A percentile compares a stretch with the other conserved stretches of the same genome.
These are phyloP conservation scores for Daphne laureola DNA, from an alignment of 441 rosid species.

Conservation along the genomic window DNA sequence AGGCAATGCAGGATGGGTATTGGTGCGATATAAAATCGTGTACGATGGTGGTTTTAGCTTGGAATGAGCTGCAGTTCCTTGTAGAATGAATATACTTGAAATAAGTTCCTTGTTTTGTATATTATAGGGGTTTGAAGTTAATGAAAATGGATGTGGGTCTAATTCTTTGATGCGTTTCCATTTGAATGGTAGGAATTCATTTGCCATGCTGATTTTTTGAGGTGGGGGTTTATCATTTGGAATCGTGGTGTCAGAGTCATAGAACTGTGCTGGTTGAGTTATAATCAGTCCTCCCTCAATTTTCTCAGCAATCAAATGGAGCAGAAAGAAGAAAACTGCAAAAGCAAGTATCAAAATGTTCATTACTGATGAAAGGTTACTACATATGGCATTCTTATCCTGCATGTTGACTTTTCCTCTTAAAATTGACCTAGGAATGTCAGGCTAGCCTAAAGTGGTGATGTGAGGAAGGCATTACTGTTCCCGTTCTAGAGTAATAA, in stretches of 20 bases:
- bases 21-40: not conserved
- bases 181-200: constrained; percentile 1
- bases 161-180: constrained; percentile 4
- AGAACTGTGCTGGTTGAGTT: constrained; percentile 3
- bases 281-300: constrained; percentile 24
- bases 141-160: not conserved
- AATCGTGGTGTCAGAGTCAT: constrained; percentile 7
- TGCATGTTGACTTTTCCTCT: constrained; percentile 9
- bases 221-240: constrained; percentile 6
- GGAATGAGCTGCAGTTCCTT: not conserved
- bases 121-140: not conserved
- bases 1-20: no score
- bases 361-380: constrained; percentile 31
- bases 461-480: not conserved
- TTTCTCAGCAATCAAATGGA: constrained; percentile 40
- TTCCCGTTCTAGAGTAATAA: not conserved
- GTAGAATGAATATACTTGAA: not conserved
- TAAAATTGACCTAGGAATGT: not conserved
- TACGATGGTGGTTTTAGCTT: not conserved
- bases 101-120: constrained; percentile 7
- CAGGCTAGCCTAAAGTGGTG: not conserved
- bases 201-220: constrained; percentile 6
- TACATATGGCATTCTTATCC: constrained; percentile 6
- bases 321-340: constrained; percentile 30
- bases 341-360: constrained; percentile 32